These are phyloP conservation scores for Fraxinus quadrangulata DNA, from an alignment of 257 asterid species.

Conservation along the genomic window DNA sequence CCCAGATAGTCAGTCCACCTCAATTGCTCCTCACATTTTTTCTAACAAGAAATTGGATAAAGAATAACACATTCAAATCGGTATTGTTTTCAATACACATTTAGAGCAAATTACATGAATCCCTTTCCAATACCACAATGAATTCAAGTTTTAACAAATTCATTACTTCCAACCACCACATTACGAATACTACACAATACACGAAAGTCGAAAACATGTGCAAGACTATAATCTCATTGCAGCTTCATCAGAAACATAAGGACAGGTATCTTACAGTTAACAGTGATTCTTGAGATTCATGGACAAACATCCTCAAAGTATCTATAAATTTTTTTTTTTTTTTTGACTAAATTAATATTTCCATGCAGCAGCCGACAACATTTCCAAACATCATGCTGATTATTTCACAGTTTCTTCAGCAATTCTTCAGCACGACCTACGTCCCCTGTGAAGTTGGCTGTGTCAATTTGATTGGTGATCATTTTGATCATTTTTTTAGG, in stretches of 20 bases:
- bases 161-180: too few species aligned
- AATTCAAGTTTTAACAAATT: too few species aligned
- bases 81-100: too few species aligned
- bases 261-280: too few species aligned
- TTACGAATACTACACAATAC: too few species aligned
- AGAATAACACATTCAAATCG: neutral
- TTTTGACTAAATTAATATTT: too few species aligned
- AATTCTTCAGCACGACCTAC: slow-evolving; percentile 36
- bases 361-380: neutral
- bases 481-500: slow-evolving; percentile 30
- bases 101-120: too few species aligned
- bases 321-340: too few species aligned
- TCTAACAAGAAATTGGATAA: neutral
- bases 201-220: too few species aligned
- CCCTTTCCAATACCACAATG: too few species aligned
- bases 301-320: neutral
- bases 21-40: neutral
- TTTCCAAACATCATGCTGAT: neutral
- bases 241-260: too few species aligned
- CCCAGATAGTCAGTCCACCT: neutral
- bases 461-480: slow-evolving; percentile 23
- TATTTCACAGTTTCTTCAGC: slow-evolving; percentile 32
- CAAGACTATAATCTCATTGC: too few species aligned
- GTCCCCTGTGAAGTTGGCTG: slow-evolving; percentile 30
- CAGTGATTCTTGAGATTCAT: neutral